Percentiles rank a stretch among this genome's conserved stretches.
Evolutionary conservation across 148 eudicot species (phyloP).

Genomic region (Chenopodium formosanum): DNA sequence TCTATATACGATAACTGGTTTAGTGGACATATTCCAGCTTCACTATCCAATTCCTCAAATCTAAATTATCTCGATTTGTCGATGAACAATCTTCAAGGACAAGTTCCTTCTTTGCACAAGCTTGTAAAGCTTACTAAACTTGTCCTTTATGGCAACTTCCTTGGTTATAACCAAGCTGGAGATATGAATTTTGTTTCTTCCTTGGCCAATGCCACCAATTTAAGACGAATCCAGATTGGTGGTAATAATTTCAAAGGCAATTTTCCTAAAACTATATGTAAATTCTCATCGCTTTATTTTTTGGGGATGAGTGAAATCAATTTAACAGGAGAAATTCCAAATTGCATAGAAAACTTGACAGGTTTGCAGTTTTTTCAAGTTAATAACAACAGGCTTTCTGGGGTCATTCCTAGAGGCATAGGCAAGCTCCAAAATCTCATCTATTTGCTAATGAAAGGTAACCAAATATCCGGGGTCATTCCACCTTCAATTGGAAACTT

Average conservation of each 20-base stretch:
- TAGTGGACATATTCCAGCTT: slow-evolving; percentile 19
- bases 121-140: slow-evolving; percentile 8
- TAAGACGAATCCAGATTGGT: background rate
- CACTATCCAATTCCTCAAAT: slow-evolving; percentile 26
- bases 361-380: background rate
- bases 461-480: slow-evolving; percentile 28
- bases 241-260: slow-evolving; percentile 29
- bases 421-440: slow-evolving; percentile 20
- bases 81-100: slow-evolving; percentile 12
- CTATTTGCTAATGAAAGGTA: background rate
- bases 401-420: slow-evolving; percentile 31
- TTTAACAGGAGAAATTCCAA: slow-evolving; percentile 30
- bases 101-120: slow-evolving; percentile 23
- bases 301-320: no score
- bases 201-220: slow-evolving; percentile 28
- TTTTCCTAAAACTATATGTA: slow-evolving; percentile 30
- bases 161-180: slow-evolving; percentile 22
- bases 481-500: slow-evolving; percentile 39
- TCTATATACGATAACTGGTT: background rate
- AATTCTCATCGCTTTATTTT: slow-evolving; percentile 32
- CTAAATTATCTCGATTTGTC: background rate
- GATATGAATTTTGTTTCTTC: slow-evolving; percentile 34
- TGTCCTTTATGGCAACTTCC: slow-evolving; percentile 10
- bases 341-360: slow-evolving; percentile 24
- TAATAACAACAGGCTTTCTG: slow-evolving; percentile 18